Percentiles rank a stretch among this genome's conserved stretches.
Conservation (phyloP, 257 asterid genomes). For the Solanum chilense region DNA sequence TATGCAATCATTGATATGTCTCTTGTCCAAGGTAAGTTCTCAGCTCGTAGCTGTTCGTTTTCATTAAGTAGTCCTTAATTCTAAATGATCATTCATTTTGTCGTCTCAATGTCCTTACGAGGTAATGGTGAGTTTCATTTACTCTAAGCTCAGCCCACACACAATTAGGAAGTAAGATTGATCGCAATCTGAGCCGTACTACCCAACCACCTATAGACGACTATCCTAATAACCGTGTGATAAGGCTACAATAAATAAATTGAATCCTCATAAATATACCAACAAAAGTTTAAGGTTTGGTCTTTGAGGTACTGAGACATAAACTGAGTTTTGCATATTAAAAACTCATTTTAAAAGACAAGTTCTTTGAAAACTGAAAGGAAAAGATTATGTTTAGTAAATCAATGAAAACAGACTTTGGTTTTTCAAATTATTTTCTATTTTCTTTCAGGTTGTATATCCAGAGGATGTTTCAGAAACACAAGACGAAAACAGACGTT, state of each 20-base stretch:
- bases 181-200: neutral
- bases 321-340: neutral
- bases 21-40: slow-evolving; percentile 42
- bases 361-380: neutral
- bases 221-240: fast-evolving
- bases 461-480: slow-evolving; percentile 46
- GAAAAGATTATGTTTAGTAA: neutral
- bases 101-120: neutral
- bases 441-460: slow-evolving; percentile 28
- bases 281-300: neutral
- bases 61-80: neutral
- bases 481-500: slow-evolving; percentile 42
- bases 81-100: neutral
- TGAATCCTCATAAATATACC: neutral
- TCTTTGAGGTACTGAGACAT: neutral
- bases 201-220: neutral
- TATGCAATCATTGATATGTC: slow-evolving; percentile 81
- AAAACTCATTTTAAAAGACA: neutral
- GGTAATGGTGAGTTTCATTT: neutral
- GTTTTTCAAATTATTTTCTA: neutral
- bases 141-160: neutral
- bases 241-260: neutral
- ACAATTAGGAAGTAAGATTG: neutral
- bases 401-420: neutral
- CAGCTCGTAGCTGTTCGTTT: neutral